Percentiles rank a stretch among this genome's conserved stretches.
These are phyloP conservation scores for Mycosphaerella sp. DNA, from an alignment of 2,329 filamentous ascomycete genomes.

Conservation along the genomic window DNA sequence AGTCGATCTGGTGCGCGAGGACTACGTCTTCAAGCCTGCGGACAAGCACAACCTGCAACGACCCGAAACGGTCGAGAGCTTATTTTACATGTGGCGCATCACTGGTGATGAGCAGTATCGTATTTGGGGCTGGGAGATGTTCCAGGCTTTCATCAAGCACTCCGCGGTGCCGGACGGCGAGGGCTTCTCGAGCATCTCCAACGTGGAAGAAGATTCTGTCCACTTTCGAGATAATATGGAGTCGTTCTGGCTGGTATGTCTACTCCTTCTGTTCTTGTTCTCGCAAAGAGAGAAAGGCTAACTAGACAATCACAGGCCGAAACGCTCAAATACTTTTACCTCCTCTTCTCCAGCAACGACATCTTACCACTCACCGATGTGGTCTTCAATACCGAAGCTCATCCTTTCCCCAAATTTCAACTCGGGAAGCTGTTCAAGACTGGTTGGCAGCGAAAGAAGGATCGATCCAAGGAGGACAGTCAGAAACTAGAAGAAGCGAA, in stretches of 20 bases:
- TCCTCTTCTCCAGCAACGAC: conserved; percentile 80
- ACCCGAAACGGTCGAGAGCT: conserved; percentile 90
- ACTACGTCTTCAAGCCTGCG: conserved; percentile 71
- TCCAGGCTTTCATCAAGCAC: conserved; percentile 80
- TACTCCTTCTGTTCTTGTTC: not conserved
- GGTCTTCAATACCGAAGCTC: conserved; percentile 94
- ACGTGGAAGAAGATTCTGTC: conserved; percentile 68
- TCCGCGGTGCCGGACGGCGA: conserved; percentile 70
- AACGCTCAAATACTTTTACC: conserved; percentile 95
- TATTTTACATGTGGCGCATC: conserved; percentile 99
- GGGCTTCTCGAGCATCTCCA: conserved; percentile 73
- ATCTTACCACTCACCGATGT: conserved; percentile 77
- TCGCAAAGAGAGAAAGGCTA: not conserved
- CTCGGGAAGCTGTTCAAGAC: conserved; percentile 70
- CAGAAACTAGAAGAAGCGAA: conserved; percentile 11
- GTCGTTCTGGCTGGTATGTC: conserved; percentile 87
- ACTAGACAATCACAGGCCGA: conserved; percentile 57
- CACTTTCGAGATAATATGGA: conserved; percentile 85
- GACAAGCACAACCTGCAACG: conserved; percentile 91
- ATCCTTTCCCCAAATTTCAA: conserved; percentile 81
- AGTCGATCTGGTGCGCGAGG: conserved; percentile 58
- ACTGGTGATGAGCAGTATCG: conserved; percentile 84
- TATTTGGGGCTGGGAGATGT: conserved; percentile 99
- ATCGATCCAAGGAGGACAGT: conserved; percentile 9
- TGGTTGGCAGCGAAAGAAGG: conserved; percentile 67